Conservation (phyloP, 495 filamentous ascomycete genomes). For the Daldinia caldariorum region DNA sequence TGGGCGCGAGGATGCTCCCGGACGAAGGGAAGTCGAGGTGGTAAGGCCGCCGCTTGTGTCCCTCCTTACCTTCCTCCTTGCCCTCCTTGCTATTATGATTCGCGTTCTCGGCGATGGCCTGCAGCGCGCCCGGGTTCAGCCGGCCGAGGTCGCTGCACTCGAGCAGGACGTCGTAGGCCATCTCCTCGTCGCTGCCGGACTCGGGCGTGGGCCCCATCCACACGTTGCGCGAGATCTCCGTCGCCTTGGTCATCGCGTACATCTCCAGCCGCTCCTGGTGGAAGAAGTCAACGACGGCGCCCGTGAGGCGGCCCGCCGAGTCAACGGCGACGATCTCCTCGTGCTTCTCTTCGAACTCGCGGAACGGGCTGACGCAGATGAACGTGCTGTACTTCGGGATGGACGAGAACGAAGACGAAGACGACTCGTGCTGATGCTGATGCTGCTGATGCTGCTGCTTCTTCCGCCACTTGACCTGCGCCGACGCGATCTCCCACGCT, state of each 20-base stretch:
- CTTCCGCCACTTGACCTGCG: constrained; percentile 77
- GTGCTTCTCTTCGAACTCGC: constrained; percentile 76
- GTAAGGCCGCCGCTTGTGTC: constrained; percentile 56
- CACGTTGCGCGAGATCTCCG: constrained; percentile 87
- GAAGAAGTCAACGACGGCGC: constrained; percentile 87
- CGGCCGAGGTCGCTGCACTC: constrained; percentile 86
- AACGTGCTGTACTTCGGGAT: constrained; percentile 85
- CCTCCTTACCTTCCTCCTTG: constrained; percentile 15
- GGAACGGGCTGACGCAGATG: constrained; percentile 72
- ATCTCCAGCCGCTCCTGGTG: constrained; percentile 91
- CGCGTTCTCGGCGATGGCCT: constrained; percentile 53
- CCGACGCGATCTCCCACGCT: constrained; percentile 75
- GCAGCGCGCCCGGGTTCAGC: constrained; percentile 65
- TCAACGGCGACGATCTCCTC: constrained; percentile 77
- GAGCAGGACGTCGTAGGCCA: constrained; percentile 75
- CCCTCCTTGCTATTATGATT: constrained; percentile 45
- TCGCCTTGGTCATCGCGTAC: constrained; percentile 88
- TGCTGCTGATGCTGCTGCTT: constrained; percentile 58
- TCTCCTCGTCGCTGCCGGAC: constrained; percentile 55
- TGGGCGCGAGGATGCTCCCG: constrained; percentile 84
- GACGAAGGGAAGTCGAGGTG: constrained; percentile 90
- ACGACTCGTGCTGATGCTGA: too few species aligned
- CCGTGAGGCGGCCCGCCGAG: constrained; percentile 75
- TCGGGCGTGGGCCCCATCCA: constrained; percentile 93
- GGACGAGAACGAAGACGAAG: background rate